phyloP scores from a whole-genome alignment of 1,139 yeast species.

The Petasospora fabianii region DNA sequence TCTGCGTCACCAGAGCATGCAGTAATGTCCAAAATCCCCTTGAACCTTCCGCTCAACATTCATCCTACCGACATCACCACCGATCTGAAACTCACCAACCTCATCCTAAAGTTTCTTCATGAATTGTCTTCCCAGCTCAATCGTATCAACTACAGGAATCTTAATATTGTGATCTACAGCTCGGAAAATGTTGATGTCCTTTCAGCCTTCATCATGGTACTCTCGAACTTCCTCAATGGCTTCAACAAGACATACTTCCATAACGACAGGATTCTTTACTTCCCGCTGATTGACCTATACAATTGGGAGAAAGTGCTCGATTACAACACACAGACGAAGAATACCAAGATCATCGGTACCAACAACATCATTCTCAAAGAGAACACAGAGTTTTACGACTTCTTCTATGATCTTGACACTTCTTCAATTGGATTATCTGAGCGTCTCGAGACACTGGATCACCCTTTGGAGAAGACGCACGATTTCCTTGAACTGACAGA shows the following conservation, averaged over 20 bases:
- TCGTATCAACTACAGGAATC: constrained; percentile 18
- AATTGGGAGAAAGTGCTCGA: constrained; percentile 20
- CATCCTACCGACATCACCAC: constrained; percentile 14
- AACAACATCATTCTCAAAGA: constrained; percentile 25
- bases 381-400: constrained; percentile 17
- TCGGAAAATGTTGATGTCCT: constrained; percentile 14
- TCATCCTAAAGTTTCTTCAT: constrained; percentile 17
- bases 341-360: constrained; percentile 25
- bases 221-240: constrained; percentile 25
- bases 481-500: constrained; percentile 19
- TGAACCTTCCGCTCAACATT: constrained; percentile 18
- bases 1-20: constrained; percentile 8
- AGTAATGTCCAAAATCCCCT: constrained; percentile 17
- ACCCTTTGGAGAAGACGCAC: constrained; percentile 15
- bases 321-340: constrained; percentile 17
- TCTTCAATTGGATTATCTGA: constrained; percentile 7
- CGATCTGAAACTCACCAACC: constrained; percentile 16
- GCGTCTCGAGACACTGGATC: constrained; percentile 7
- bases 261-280: constrained; percentile 24
- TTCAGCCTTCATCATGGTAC: constrained; percentile 20
- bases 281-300: constrained; percentile 23
- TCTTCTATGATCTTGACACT: constrained; percentile 22
- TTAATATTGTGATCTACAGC: constrained; percentile 22
- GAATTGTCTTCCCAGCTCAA: constrained; percentile 17
- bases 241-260: constrained; percentile 22